phyloP scores from a whole-genome alignment of 805 yeast genomes.

The Nakazawaea siamensis region DNA sequence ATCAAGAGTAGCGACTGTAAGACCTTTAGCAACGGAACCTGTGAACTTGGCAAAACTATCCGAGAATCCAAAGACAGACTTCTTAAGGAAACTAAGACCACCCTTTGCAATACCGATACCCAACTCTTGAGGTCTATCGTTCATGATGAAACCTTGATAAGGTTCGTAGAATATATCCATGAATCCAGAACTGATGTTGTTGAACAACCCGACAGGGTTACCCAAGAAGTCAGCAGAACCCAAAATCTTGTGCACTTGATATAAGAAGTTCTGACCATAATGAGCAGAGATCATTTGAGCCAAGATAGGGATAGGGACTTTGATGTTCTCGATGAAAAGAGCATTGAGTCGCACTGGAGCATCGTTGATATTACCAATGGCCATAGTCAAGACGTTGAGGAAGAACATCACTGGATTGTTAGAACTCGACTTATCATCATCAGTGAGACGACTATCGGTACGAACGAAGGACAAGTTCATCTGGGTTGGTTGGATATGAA shows the following conservation, averaged over 20 bases:
- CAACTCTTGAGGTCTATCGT: conserved; percentile 90
- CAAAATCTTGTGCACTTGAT: conserved; percentile 83
- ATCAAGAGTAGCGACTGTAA: conserved; percentile 87
- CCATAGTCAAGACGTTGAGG: conserved; percentile 86
- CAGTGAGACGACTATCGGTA: conserved; percentile 68
- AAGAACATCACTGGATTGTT: conserved; percentile 68
- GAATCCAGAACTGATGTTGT: conserved; percentile 88
- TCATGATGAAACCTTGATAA: conserved; percentile 88
- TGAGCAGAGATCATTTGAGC: conserved; percentile 69
- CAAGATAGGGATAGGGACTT: conserved; percentile 76
- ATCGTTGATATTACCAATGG: conserved; percentile 93
- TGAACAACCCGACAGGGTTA: conserved; percentile 94
- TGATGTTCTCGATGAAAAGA: conserved; percentile 75
- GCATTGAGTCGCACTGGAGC: conserved; percentile 92
- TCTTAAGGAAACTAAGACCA: conserved; percentile 86
- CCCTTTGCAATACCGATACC: conserved; percentile 97
- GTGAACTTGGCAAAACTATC: conserved; percentile 91
- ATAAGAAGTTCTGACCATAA: conserved; percentile 85
- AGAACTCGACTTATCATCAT: conserved; percentile 47
- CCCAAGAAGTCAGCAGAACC: conserved; percentile 97
- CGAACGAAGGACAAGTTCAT: conserved; percentile 86
- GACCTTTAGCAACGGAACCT: conserved; percentile 90
- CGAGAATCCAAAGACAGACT: conserved; percentile 89
- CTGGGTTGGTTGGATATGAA: conserved; percentile 88
- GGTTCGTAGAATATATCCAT: conserved; percentile 97